phyloP scores from a whole-genome alignment of 2,329 filamentous ascomycete species.

The Cladosporium austrohemisphaericum region DNA sequence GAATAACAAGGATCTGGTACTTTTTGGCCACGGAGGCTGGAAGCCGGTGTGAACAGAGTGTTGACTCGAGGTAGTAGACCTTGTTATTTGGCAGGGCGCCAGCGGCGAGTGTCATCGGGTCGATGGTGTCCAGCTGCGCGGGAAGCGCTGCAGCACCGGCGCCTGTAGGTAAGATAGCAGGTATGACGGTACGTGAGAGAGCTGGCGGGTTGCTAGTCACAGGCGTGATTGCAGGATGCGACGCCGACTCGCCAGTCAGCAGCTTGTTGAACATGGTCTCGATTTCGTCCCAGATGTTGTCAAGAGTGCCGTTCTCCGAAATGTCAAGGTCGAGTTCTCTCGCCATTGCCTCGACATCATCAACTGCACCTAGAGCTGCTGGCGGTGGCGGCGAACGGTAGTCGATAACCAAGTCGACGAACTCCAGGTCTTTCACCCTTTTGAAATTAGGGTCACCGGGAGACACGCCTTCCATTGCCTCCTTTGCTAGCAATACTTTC shows the following conservation, averaged over 20 bases:
- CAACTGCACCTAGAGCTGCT: neutral
- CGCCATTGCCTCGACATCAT: neutral
- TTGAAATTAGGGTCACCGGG: constrained; percentile 81
- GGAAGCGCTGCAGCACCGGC: constrained; percentile 68
- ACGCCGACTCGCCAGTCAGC: constrained; percentile 4
- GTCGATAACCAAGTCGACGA: constrained; percentile 71
- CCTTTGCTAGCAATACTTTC: constrained; percentile 72
- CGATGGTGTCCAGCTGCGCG: constrained; percentile 25
- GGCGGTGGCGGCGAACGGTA: neutral
- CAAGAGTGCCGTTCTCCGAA: constrained; percentile 34
- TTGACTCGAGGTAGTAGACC: constrained; percentile 64
- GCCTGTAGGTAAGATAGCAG: constrained; percentile 54
- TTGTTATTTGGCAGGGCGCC: constrained; percentile 42
- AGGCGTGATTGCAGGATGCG: constrained; percentile 4
- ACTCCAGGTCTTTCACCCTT: constrained; percentile 66
- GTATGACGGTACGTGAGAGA: constrained; percentile 31
- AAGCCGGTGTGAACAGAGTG: constrained; percentile 60
- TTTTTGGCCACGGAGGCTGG: constrained; percentile 48
- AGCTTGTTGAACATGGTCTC: constrained; percentile 48
- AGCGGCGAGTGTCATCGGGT: constrained; percentile 45
- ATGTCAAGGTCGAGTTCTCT: constrained; percentile 15
- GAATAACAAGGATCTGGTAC: constrained; percentile 76
- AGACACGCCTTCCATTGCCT: constrained; percentile 64
- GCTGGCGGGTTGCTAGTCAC: neutral
- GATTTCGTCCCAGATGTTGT: constrained; percentile 49